Percentiles rank a stretch among this genome's conserved stretches.
phyloP scores from a whole-genome alignment of 2,329 filamentous ascomycete genomes.

The Cordyceps farinosa region DNA sequence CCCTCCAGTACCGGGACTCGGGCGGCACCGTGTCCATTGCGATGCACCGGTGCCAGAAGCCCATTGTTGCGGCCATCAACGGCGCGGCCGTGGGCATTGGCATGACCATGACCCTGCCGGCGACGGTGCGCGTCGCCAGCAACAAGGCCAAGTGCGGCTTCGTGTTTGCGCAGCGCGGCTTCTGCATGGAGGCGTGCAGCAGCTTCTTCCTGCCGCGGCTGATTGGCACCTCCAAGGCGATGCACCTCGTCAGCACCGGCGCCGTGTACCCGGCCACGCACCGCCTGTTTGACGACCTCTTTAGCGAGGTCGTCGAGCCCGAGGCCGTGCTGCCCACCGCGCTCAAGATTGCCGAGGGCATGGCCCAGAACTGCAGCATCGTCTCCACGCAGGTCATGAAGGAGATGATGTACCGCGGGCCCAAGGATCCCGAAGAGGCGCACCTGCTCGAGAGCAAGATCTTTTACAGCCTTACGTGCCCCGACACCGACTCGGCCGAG shows the following conservation, averaged over 20 bases:
- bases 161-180: conserved; percentile 66
- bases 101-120: conserved; percentile 59
- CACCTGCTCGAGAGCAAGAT: conserved; percentile 66
- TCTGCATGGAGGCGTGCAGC: conserved; percentile 69
- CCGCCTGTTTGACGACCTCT: conserved; percentile 55
- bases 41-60: conserved; percentile 55
- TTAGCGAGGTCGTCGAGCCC: conserved; percentile 60
- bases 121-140: conserved; percentile 51
- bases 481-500: conserved; percentile 58
- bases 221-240: conserved; percentile 60
- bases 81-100: conserved; percentile 58
- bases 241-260: conserved; percentile 66
- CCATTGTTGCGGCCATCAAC: conserved; percentile 56
- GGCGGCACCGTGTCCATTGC: conserved; percentile 54
- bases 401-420: conserved; percentile 64
- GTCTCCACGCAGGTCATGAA: conserved; percentile 65
- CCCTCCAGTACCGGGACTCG: conserved; percentile 41
- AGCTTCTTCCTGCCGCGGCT: conserved; percentile 70
- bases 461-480: conserved; percentile 56
- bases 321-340: conserved; percentile 62
- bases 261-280: conserved; percentile 52
- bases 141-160: conserved; percentile 65
- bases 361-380: conserved; percentile 62
- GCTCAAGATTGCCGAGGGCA: conserved; percentile 62
- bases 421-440: conserved; percentile 60